Evolutionary conservation across 1,139 yeast genomes (phyloP), one percentile per base, ranked within the genome.

Genomic region (Saccharomyces hybrid): DNA sequence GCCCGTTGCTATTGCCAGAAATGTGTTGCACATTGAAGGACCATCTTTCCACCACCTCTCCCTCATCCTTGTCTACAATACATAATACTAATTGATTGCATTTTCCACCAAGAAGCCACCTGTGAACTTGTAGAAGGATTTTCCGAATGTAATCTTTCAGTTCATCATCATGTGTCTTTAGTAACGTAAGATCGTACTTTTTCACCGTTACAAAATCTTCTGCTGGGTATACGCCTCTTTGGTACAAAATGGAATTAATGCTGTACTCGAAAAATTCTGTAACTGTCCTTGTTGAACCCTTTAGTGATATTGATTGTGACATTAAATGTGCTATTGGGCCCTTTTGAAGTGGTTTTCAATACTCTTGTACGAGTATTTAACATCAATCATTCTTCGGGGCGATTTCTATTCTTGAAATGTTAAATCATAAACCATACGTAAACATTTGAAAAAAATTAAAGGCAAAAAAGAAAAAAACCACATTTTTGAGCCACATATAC

Each of bases 181-280:
- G 75, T 70, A 91, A 73, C 55, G 86, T 87, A 54, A 91, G 70
- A 47, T 89, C 97, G 70, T 89, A 91, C 68, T 89, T 89, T 61
- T 82, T 79, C 3, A 88, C 91, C 0, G 86, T 78, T 57, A 80
- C 81, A 70, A 91, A 91, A 67, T 89, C 97, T 62, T 88, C 96
- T 1, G 88, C 78, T 0, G 97, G 97, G 65, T 91, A 91, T 44
- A 91, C 85, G 0, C 96, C 96, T 54, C 98, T 74, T 68, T 91
- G 98, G 70, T 86, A 91, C 6, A 91, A 77, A 34, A 91, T 88
- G 57, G 85, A 82, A 68, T 88, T 86, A 58, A 88, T 82, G 55
- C 91, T 82, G 67, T 82, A 88, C 64, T 87, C 83, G 66, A 90
- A 90, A 72, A 88, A 90, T 71, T 90, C 96, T 1, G 93, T 81